Evolutionary conservation across 345 rosid genomes (phyloP).

Genomic region (Camelina laxa): DNA sequence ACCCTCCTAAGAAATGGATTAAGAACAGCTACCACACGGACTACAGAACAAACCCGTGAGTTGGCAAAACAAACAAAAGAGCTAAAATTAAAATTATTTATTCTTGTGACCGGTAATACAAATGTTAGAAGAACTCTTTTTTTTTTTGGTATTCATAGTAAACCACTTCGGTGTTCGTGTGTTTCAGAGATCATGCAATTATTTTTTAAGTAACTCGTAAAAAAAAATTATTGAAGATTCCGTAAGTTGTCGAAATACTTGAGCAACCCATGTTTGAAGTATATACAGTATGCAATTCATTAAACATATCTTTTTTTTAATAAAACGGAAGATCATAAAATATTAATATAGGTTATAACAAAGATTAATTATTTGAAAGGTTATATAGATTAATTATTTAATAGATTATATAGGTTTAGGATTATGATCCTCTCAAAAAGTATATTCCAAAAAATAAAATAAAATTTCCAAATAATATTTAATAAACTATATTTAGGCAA

Average conservation of each 20-base stretch:
- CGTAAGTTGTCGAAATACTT: not conserved
- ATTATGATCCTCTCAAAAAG: no score
- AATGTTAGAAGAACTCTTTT: not conserved
- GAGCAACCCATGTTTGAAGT: slow-evolving; percentile 34
- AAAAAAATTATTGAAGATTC: not conserved
- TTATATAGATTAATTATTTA: no score
- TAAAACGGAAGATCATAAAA: no score
- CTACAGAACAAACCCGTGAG: slow-evolving; percentile 39
- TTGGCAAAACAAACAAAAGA: slow-evolving; percentile 31
- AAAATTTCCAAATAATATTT: no score
- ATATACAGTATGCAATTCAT: not conserved
- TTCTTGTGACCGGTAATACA: not conserved
- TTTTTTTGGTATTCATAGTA: slow-evolving; percentile 1
- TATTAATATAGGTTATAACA: no score
- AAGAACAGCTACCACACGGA: slow-evolving; percentile 35
- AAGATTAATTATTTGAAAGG: no score
- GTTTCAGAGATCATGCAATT: not conserved
- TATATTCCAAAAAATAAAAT: no score
- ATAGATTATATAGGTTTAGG: no score
- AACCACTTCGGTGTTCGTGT: not conserved
- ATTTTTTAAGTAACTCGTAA: not conserved
- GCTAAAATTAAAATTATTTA: not conserved
- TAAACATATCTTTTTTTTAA: no score
- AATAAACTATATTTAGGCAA: no score
- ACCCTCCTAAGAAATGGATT: slow-evolving; percentile 21